Evolutionary conservation across 192 early-diverging fungal genomes (phyloP).

Genomic region (Endogone sp.): DNA sequence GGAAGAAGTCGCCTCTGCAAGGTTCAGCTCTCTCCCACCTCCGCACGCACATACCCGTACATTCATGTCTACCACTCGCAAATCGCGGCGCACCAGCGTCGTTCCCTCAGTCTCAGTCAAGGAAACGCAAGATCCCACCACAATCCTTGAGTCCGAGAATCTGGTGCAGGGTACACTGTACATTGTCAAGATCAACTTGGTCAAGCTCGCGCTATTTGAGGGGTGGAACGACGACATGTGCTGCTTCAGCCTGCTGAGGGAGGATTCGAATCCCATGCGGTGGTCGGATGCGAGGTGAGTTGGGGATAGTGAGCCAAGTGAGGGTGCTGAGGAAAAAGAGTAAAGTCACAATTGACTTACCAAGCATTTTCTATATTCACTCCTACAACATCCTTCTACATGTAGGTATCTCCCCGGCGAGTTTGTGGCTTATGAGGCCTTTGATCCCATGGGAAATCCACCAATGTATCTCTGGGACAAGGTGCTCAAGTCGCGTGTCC

Average conservation of each 20-base stretch:
- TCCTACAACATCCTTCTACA: not conserved
- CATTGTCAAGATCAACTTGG: conserved; percentile 25
- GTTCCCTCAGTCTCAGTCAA: too few relatives aligned
- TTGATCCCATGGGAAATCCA: conserved; percentile 33
- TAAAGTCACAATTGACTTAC: too few relatives aligned
- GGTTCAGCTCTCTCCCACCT: too few relatives aligned
- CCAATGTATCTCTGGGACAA: conserved; percentile 27
- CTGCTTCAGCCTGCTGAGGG: conserved; percentile 30
- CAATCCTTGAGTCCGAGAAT: too few relatives aligned
- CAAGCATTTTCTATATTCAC: not conserved
- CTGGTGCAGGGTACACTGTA: conserved; percentile 27
- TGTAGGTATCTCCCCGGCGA: conserved; percentile 29
- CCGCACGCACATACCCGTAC: too few relatives aligned
- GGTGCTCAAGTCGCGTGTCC: conserved; percentile 12
- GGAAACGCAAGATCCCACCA: too few relatives aligned
- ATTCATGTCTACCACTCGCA: too few relatives aligned
- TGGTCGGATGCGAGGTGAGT: conserved; percentile 32
- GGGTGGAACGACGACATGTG: conserved; percentile 41
- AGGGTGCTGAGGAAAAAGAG: too few relatives aligned
- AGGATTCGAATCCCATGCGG: conserved; percentile 26
- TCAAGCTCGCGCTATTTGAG: conserved; percentile 30
- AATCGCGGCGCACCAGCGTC: too few relatives aligned
- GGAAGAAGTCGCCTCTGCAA: too few relatives aligned
- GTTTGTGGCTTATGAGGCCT: conserved; percentile 29
- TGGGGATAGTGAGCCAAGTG: not conserved